A percentile compares a stretch with the other conserved stretches of the same genome.
Conservation (phyloP, 345 rosid species). For the Bretschneidera sinensis region DNA sequence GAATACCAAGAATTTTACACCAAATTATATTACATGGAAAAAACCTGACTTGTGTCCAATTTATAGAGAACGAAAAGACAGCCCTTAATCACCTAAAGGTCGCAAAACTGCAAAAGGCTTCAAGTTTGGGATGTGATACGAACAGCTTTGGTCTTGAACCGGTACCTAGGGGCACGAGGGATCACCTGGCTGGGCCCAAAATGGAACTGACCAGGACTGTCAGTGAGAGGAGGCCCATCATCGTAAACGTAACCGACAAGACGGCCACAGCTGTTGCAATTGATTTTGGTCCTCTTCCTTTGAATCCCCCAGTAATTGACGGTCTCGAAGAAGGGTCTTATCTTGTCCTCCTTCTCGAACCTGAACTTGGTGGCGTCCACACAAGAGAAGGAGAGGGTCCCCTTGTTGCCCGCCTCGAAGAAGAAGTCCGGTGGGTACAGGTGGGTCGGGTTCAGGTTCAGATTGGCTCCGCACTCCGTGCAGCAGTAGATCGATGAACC, state of each 20-base stretch:
- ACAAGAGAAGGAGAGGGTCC: constrained; percentile 63
- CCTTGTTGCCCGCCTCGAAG: constrained; percentile 95
- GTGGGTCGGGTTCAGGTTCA: constrained; percentile 48
- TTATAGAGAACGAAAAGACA: too few species aligned
- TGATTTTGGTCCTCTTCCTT: constrained; percentile 65
- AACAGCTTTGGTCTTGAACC: constrained; percentile 71
- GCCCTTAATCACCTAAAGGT: not conserved
- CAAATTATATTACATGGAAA: too few species aligned
- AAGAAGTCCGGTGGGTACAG: constrained; percentile 70
- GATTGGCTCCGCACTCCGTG: constrained; percentile 66
- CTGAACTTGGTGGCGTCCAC: constrained; percentile 65
- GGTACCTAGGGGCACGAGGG: constrained; percentile 70
- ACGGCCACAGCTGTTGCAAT: constrained; percentile 53
- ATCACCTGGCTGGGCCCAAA: constrained; percentile 85
- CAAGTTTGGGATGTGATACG: constrained; percentile 52
- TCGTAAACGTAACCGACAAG: constrained; percentile 70
- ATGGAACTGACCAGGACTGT: constrained; percentile 61
- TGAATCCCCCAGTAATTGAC: constrained; percentile 85
- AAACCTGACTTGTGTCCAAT: too few species aligned
- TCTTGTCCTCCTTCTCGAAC: constrained; percentile 77
- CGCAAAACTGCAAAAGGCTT: constrained; percentile 6
- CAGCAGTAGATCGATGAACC: constrained; percentile 55
- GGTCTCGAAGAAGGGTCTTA: constrained; percentile 81
- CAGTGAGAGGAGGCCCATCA: constrained; percentile 73
- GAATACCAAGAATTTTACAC: too few species aligned